phyloP scores from a whole-genome alignment of 225 moss, liverwort and hornwort genomes.

The Polytrichum commune region DNA sequence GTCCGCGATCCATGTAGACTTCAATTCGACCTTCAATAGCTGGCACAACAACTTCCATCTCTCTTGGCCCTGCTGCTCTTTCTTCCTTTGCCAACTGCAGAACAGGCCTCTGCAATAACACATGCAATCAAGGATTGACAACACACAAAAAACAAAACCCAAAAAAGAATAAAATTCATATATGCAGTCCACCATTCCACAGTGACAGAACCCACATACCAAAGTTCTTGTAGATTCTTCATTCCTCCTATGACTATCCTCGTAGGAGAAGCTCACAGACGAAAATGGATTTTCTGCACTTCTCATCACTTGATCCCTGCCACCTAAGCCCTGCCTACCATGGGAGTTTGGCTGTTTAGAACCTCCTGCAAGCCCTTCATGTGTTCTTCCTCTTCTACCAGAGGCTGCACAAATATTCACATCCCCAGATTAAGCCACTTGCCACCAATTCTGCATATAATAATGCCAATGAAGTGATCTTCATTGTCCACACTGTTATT shows the following conservation, averaged over 20 bases:
- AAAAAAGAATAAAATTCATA: background rate
- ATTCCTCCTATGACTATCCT: conserved; percentile 16
- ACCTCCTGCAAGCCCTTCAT: conserved; percentile 18
- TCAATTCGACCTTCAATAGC: conserved; percentile 62
- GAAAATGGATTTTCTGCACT: conserved; percentile 31
- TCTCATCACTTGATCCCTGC: conserved; percentile 15
- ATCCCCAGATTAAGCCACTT: background rate
- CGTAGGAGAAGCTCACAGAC: conserved; percentile 46
- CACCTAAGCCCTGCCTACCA: conserved; percentile 26
- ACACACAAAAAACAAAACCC: too few relatives aligned
- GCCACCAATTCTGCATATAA: conserved; percentile 19
- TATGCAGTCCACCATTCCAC: background rate
- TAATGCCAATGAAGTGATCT: too few relatives aligned
- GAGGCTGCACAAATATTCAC: conserved; percentile 25
- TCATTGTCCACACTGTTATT: too few relatives aligned
- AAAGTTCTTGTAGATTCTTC: conserved; percentile 15
- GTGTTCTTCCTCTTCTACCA: conserved; percentile 34
- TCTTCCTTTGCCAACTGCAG: conserved; percentile 14
- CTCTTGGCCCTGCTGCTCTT: conserved; percentile 11
- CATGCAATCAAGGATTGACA: too few relatives aligned
- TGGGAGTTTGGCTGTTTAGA: conserved; percentile 21
- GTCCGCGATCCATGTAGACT: conserved; percentile 73
- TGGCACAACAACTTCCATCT: conserved; percentile 64
- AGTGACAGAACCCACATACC: conserved; percentile 19
- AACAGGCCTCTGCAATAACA: conserved; percentile 20